Evolutionary conservation across 345 rosid species (phyloP), one percentile per base, ranked within the genome.

Genomic region (Anastatica hierochuntica): DNA sequence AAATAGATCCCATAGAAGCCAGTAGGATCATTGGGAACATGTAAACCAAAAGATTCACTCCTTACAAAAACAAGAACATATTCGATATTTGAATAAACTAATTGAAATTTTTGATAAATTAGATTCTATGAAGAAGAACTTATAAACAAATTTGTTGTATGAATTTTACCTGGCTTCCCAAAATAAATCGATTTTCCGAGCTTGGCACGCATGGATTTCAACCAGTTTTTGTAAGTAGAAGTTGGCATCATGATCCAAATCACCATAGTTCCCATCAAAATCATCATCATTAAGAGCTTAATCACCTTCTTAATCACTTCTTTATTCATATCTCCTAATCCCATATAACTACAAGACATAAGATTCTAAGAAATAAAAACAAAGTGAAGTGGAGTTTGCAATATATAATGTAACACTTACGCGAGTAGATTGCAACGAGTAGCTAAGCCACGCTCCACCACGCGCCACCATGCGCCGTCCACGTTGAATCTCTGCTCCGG

Each of bases 221-320:
- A 20, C 94, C 90, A 84, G 14, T 27, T 30, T 9, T 31, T 39
- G 57, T 62, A 87, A 3, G 79, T 77, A 41, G 60, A 65, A 38
- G 95, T 82, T 31, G 96, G 81, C 70, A 52, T 59, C 82, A 87
- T 56, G 56, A 78, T 63, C 96, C 89, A 87, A 43, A 87, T 45
- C 77, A 83, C 34, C 43, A 82, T 48, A 49, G 52, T 72, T 11
- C 89, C 95, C 19, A 77, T 42, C 55, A 70, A 68, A 7, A 77
- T 54, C 14, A 62, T 46, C 53, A 56, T 49, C 8, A 64, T 11
- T 40, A 84, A 24, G n/a, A 74, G 20, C 79, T 62, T 72, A 19
- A 74, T 77, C 17, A 26, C 66, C 48, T 72, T 39, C 59, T 71
- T 58, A 5, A 68, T 44, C 44, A 57, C 44, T 19, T 31, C 54